A percentile compares a stretch with the other conserved stretches of the same genome.
Conservation (phyloP, 371 early-diverging fungal genomes). For the Capillidium rhysosporum region DNA sequence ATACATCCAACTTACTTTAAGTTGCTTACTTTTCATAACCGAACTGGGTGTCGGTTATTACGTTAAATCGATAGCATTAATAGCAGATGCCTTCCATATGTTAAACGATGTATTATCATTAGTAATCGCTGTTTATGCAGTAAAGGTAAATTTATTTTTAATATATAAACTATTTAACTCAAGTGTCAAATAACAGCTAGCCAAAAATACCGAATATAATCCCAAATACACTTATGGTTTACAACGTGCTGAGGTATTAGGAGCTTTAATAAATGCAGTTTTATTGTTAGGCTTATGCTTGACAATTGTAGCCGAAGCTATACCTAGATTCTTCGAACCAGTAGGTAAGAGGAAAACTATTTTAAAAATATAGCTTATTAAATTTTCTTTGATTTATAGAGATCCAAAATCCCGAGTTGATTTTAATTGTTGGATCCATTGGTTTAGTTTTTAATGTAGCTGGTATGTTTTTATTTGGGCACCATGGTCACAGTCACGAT, state of each 20-base stretch:
- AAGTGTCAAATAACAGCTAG: slow-evolving; percentile 12
- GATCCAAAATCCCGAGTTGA: slow-evolving; percentile 46
- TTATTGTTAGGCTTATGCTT: slow-evolving; percentile 74
- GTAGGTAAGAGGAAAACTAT: slow-evolving; percentile 14
- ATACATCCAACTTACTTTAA: slow-evolving; percentile 36
- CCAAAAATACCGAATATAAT: slow-evolving; percentile 21
- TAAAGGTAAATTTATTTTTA: slow-evolving; percentile 23
- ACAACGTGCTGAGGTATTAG: slow-evolving; percentile 83
- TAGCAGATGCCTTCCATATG: slow-evolving; percentile 93
- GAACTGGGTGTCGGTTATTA: slow-evolving; percentile 63
- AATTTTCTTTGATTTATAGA: slow-evolving; percentile 12
- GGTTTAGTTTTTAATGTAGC: slow-evolving; percentile 70
- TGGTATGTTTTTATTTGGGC: slow-evolving; percentile 62
- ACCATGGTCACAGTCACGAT: slow-evolving; percentile 17
- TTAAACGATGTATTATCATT: slow-evolving; percentile 64
- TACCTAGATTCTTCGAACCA: slow-evolving; percentile 56
- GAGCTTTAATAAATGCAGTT: slow-evolving; percentile 78
- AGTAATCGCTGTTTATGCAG: slow-evolving; percentile 68
- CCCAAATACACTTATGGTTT: slow-evolving; percentile 68
- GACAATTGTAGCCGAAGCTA: slow-evolving; percentile 70
- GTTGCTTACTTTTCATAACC: slow-evolving; percentile 41
- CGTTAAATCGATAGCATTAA: slow-evolving; percentile 58
- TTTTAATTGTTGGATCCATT: slow-evolving; percentile 60
- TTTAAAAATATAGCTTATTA: neutral
- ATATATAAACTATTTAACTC: neutral